Conservation (phyloP, 1,284 basidiomycete genomes). For the Ganoderma sinense region DNA sequence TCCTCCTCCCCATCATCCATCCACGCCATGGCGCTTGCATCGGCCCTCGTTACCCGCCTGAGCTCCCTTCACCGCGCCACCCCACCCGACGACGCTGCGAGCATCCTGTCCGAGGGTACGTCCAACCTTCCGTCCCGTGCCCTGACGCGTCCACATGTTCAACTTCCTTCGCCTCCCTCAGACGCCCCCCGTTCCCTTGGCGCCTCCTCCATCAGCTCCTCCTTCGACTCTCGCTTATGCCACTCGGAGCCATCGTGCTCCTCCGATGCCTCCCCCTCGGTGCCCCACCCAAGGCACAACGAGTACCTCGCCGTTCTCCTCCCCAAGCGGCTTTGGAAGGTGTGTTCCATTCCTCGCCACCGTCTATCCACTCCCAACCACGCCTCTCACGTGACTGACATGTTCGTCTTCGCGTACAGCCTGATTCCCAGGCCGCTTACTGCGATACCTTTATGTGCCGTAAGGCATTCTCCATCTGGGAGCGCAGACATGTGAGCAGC, state of each 20-base stretch:
- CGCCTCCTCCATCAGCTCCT: conserved; percentile 32
- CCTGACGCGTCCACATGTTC: conserved; percentile 19
- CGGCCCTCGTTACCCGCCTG: conserved; percentile 33
- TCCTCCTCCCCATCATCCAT: conserved; percentile 11
- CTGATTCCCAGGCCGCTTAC: conserved; percentile 62
- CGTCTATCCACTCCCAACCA: conserved; percentile 17
- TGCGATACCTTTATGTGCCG: conserved; percentile 80
- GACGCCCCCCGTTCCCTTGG: conserved; percentile 29
- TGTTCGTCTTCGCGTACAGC: conserved; percentile 45
- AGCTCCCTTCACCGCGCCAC: conserved; percentile 29
- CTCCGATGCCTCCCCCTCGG: conserved; percentile 16
- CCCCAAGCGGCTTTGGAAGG: conserved; percentile 76
- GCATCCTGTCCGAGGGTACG: conserved; percentile 40
- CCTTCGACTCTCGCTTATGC: conserved; percentile 35
- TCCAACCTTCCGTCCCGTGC: conserved; percentile 10
- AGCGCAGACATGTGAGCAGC: conserved; percentile 72
- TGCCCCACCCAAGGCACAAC: conserved; percentile 45
- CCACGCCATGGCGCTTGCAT: conserved; percentile 33
- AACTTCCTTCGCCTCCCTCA: conserved; percentile 15
- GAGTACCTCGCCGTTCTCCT: conserved; percentile 82
- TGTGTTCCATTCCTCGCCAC: conserved; percentile 36
- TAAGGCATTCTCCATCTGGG: conserved; percentile 66
- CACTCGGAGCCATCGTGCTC: conserved; percentile 32
- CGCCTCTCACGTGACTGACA: conserved; percentile 33
- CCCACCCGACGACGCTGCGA: conserved; percentile 32